Percentiles rank a stretch among this genome's conserved stretches.
phyloP scores from a whole-genome alignment of 495 filamentous ascomycete species.

The Tuber borchii region DNA sequence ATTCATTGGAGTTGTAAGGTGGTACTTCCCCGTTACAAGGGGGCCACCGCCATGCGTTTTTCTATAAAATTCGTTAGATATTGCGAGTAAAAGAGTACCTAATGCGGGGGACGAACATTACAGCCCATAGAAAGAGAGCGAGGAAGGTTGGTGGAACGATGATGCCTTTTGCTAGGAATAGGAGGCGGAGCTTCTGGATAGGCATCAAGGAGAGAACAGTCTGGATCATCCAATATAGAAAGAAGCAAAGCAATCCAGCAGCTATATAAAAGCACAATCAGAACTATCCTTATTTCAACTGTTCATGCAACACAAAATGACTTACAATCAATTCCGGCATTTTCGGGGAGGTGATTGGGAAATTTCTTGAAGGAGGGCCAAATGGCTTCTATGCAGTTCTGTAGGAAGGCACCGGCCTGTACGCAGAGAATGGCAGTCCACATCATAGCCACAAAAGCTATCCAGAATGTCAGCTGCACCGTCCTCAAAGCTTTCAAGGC shows the following conservation, averaged over 20 bases:
- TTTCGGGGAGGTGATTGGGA: slow-evolving; percentile 48
- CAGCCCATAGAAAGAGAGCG: slow-evolving; percentile 50
- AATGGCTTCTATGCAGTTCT: slow-evolving; percentile 51
- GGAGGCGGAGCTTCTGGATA: slow-evolving; percentile 49
- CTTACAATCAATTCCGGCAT: slow-evolving; percentile 47
- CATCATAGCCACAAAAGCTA: slow-evolving; percentile 49
- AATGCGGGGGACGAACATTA: slow-evolving; percentile 31
- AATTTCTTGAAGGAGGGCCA: slow-evolving; percentile 58
- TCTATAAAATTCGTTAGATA: slow-evolving; percentile 6
- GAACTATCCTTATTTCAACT: background rate
- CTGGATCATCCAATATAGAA: slow-evolving; percentile 50
- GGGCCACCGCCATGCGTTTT: slow-evolving; percentile 46
- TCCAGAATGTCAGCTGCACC: slow-evolving; percentile 33
- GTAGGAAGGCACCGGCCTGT: slow-evolving; percentile 47
- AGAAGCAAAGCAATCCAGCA: slow-evolving; percentile 48
- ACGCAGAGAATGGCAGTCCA: slow-evolving; percentile 50
- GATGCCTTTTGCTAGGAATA: slow-evolving; percentile 54
- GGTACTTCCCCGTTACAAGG: slow-evolving; percentile 40
- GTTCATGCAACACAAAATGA: background rate
- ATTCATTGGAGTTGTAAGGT: slow-evolving; percentile 46
- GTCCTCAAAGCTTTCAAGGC: slow-evolving; percentile 11
- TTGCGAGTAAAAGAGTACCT: background rate
- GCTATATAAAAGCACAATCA: slow-evolving; percentile 27
- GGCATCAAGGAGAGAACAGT: slow-evolving; percentile 47
- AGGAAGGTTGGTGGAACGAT: slow-evolving; percentile 49